Evolutionary conservation across 257 asterid genomes (phyloP).

Genomic region (Parsonsia alboflavescens): DNA sequence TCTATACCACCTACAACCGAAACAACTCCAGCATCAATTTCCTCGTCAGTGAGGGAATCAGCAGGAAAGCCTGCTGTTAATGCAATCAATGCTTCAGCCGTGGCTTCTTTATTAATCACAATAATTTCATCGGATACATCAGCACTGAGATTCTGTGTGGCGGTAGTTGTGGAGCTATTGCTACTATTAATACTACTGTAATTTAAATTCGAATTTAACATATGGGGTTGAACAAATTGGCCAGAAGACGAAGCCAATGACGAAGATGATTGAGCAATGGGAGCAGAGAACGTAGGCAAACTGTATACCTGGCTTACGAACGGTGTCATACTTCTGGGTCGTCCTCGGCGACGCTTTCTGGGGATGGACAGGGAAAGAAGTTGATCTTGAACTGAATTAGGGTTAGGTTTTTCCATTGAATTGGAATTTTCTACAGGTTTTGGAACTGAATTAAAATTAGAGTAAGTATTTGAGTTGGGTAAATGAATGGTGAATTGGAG

Average conservation of each 20-base stretch:
- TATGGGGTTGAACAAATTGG: slow-evolving; percentile 26
- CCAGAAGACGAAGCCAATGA: slow-evolving; percentile 34
- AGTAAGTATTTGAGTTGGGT: slow-evolving; percentile 31
- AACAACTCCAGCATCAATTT: slow-evolving; percentile 82
- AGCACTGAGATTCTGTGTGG: slow-evolving; percentile 26
- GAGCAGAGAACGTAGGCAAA: slow-evolving; percentile 25
- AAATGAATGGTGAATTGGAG: slow-evolving; percentile 48
- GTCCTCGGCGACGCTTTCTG: slow-evolving; percentile 66
- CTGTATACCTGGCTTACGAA: slow-evolving; percentile 42
- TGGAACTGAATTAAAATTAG: slow-evolving; percentile 22
- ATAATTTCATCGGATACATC: slow-evolving; percentile 82
- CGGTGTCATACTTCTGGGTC: slow-evolving; percentile 51
- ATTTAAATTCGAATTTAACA: slow-evolving; percentile 27
- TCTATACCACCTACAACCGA: slow-evolving; percentile 86
- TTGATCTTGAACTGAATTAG: slow-evolving; percentile 31
- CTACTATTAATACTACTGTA: slow-evolving; percentile 17
- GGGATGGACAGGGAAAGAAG: slow-evolving; percentile 49
- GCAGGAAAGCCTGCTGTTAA: slow-evolving; percentile 91
- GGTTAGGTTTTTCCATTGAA: slow-evolving; percentile 27
- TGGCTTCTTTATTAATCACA: slow-evolving; percentile 85
- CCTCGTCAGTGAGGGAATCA: slow-evolving; percentile 88
- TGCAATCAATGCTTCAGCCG: slow-evolving; percentile 85
- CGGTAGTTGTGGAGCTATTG: slow-evolving; percentile 17
- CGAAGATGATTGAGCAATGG: slow-evolving; percentile 24
- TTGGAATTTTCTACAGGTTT: slow-evolving; percentile 22